These are phyloP conservation scores for Ceriops decandra DNA, from an alignment of 345 rosid genomes.

Conservation along the genomic window DNA sequence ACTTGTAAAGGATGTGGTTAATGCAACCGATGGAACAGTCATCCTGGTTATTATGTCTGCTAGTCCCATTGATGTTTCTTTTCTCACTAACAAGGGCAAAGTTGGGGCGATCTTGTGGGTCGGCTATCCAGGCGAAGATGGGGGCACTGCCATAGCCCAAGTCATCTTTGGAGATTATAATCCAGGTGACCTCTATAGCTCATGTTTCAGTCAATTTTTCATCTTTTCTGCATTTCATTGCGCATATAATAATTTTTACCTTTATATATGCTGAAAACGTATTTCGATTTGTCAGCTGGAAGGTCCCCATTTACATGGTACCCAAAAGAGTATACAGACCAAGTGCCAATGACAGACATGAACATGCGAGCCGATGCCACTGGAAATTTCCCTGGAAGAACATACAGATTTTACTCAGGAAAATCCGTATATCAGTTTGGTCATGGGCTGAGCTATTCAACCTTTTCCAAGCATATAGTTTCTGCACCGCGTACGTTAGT, in stretches of 20 bases:
- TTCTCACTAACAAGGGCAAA: conserved; percentile 23
- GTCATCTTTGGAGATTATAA: conserved; percentile 45
- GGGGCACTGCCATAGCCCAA: conserved; percentile 50
- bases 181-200: conserved; percentile 28
- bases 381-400: conserved; percentile 43
- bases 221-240: background rate
- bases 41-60: conserved; percentile 46
- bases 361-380: conserved; percentile 45
- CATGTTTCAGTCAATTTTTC: too few species aligned
- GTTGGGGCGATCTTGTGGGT: conserved; percentile 48
- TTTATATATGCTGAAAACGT: background rate
- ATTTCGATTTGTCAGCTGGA: conserved; percentile 29
- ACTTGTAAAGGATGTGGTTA: conserved; percentile 32
- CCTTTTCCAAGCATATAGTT: conserved; percentile 34
- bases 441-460: conserved; percentile 51
- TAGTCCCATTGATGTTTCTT: conserved; percentile 47
- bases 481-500: conserved; percentile 34
- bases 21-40: conserved; percentile 29
- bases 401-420: conserved; percentile 45
- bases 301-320: conserved; percentile 55
- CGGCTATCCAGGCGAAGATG: conserved; percentile 55
- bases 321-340: conserved; percentile 33
- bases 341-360: conserved; percentile 54
- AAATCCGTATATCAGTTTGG: conserved; percentile 38
- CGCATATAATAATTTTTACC: background rate